phyloP scores from a whole-genome alignment of 768 basidiomycete genomes.

The Termitomyces heimii region DNA sequence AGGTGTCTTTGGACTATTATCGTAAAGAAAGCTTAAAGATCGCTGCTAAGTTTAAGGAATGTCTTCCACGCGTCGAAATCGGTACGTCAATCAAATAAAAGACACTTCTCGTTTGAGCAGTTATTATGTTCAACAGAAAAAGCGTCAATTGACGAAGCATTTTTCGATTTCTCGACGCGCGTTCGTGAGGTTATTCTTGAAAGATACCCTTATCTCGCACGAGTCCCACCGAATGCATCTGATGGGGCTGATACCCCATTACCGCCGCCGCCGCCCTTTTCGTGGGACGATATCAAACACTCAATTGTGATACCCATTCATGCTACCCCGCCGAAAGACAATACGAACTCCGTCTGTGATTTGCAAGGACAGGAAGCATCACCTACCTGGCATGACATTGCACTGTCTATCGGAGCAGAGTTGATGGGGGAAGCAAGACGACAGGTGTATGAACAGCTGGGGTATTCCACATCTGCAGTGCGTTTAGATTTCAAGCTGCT shows the following conservation, averaged over 20 bases:
- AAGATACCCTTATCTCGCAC: constrained; percentile 70
- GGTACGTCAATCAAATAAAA: constrained; percentile 35
- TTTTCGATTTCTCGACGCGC: constrained; percentile 83
- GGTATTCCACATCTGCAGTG: constrained; percentile 94
- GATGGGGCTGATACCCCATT: constrained; percentile 71
- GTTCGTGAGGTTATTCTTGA: constrained; percentile 72
- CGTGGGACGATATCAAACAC: constrained; percentile 57
- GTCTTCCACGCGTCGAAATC: constrained; percentile 73
- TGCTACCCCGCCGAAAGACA: constrained; percentile 20
- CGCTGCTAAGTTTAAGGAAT: constrained; percentile 73
- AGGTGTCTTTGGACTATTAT: constrained; percentile 94
- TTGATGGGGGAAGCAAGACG: constrained; percentile 72
- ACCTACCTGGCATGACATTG: constrained; percentile 88
- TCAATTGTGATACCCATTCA: constrained; percentile 62
- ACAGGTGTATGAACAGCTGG: constrained; percentile 62
- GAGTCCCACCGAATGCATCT: constrained; percentile 63
- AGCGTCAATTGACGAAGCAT: constrained; percentile 96
- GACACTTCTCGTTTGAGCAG: neutral
- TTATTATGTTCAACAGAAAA: constrained; percentile 55
- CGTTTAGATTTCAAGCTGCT: constrained; percentile 18
- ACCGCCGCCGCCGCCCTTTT: constrained; percentile 62
- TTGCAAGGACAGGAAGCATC: constrained; percentile 18
- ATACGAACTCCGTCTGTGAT: neutral
- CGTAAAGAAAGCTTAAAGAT: constrained; percentile 88
- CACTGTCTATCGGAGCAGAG: constrained; percentile 83